phyloP scores from a whole-genome alignment of 495 filamentous ascomycete genomes.

The Bathelium albidoporum region DNA sequence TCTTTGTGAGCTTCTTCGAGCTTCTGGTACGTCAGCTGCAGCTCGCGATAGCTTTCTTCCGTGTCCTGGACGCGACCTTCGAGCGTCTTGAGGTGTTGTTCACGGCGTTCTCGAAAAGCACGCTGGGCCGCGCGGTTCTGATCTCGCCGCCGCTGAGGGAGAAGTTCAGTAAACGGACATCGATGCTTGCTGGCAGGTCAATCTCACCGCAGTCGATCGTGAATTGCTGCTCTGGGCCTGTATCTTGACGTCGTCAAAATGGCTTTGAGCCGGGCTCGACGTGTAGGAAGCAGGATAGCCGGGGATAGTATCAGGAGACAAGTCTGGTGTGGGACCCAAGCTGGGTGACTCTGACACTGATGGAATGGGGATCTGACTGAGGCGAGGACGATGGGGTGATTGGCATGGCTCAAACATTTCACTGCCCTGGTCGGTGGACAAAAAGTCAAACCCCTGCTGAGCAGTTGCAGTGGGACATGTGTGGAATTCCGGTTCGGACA shows the following conservation, averaged over 20 bases:
- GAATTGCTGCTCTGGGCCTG: neutral
- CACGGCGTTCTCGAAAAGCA: constrained; percentile 1
- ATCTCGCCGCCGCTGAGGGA: neutral
- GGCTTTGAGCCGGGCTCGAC: neutral
- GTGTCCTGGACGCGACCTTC: neutral
- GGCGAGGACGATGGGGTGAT: neutral
- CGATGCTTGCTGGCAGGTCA: neutral
- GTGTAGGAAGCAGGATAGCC: neutral
- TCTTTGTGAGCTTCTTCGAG: neutral
- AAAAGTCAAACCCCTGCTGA: neutral
- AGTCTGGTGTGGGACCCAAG: neutral
- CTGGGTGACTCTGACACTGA: neutral
- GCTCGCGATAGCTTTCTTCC: neutral
- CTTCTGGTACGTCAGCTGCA: neutral
- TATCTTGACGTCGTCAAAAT: neutral
- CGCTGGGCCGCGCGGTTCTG: neutral
- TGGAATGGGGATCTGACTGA: neutral
- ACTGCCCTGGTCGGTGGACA: neutral
- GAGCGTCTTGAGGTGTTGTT: neutral
- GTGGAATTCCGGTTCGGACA: neutral
- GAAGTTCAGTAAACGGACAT: neutral
- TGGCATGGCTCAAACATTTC: neutral
- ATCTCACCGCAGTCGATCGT: neutral
- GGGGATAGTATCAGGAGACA: neutral
- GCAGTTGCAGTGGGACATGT: neutral